These are phyloP conservation scores for Starmerella sp. DNA, from an alignment of 805 yeast species.

Conservation along the genomic window DNA sequence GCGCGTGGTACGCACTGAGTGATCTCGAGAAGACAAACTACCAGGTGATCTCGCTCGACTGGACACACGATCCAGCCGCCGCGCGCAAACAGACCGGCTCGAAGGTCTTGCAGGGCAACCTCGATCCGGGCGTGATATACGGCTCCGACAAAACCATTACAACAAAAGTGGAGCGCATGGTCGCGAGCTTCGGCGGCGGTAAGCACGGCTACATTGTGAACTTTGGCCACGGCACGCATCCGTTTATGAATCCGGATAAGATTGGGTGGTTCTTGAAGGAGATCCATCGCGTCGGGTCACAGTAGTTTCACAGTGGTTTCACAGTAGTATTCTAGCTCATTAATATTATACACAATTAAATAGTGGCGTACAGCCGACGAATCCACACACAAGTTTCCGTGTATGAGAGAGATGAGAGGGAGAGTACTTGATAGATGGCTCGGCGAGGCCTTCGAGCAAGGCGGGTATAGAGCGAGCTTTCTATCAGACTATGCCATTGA, in stretches of 20 bases:
- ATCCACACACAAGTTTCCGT: neutral
- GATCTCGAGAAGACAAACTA: conserved; percentile 61
- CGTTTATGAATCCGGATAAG: conserved; percentile 90
- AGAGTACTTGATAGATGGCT: no score
- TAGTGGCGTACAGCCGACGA: no score
- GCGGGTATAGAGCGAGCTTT: no score
- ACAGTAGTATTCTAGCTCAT: neutral
- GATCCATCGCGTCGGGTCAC: conserved; percentile 62
- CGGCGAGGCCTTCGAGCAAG: no score
- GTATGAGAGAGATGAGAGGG: no score
- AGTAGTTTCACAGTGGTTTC: neutral
- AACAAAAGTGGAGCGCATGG: conserved; percentile 75
- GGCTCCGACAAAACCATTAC: conserved; percentile 77
- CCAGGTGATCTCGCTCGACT: conserved; percentile 83
- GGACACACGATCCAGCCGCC: conserved; percentile 75
- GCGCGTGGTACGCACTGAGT: conserved; percentile 94
- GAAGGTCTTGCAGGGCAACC: conserved; percentile 84
- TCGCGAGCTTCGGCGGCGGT: conserved; percentile 59
- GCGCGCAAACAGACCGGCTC: conserved; percentile 44
- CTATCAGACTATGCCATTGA: no score
- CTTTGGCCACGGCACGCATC: conserved; percentile 97
- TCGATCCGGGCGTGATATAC: conserved; percentile 91
- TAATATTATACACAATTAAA: neutral
- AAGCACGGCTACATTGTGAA: conserved; percentile 83
- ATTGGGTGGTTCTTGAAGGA: conserved; percentile 76